Evolutionary conservation across 176 grass and related monocot species (phyloP), one percentile per base, ranked within the genome.

Genomic region (Paspalum notatum): DNA sequence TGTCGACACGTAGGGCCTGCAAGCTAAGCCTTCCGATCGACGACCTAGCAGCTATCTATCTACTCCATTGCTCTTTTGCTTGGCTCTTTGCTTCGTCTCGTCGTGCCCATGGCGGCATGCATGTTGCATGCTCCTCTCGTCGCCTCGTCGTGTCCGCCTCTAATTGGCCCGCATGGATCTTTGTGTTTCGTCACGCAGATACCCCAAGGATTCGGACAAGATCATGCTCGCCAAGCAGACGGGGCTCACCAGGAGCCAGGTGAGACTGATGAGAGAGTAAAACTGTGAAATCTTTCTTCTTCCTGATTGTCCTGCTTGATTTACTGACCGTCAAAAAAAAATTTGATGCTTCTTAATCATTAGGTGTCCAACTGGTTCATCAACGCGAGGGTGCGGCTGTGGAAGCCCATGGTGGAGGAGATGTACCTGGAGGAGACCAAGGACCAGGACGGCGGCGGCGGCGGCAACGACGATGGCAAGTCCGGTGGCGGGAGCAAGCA

Each of bases 361-460:
- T 9, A 99, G 97, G 97, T 99, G 77, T 99, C 97, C 0, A 99
- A 99, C 74, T 99, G 97, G 97, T 99, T 99, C 85, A 99, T 99
- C 84, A 99, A 99, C 55, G 97, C 97, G 56, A 90, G 97, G 78
- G 97, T 99, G 53, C 60, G 97, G 72, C 83, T 99, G 38, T 99
- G 97, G 97, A 99, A 99, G 87, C 97, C 97, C 5, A 99, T 99
- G 97, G 97, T 99, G 87, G 97, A 99, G 84, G 93, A 99, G 80
- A 99, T 99, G 97, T 99, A 99, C 77, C 47, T 86, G 20, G 97
- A 99, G 82, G 93, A 99, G 87, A 91, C 89, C 62, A 99, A 96
- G 76, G 89, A 96, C 46, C 83, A 88, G 70, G 85, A 91, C 39
- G 89, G 55, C 17, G 86, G 58, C 49, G 68, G 38, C 60, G 77